Evolutionary conservation across 1,139 yeast genomes (phyloP).

Genomic region (Neolecta irregularis): DNA sequence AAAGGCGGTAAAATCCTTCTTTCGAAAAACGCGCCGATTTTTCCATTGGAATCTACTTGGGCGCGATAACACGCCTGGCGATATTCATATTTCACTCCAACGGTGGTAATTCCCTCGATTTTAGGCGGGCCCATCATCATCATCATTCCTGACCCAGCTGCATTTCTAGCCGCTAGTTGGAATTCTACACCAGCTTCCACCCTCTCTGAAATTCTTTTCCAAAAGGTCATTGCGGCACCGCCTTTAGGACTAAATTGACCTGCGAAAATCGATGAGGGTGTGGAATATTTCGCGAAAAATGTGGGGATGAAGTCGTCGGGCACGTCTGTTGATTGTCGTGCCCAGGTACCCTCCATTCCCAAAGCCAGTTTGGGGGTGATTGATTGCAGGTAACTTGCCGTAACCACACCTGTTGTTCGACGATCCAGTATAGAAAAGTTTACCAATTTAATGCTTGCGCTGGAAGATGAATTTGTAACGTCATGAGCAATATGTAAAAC

Average conservation of each 20-base stretch:
- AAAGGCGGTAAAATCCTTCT: conserved; percentile 87
- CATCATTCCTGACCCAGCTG: conserved; percentile 57
- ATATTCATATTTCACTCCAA: conserved; percentile 96
- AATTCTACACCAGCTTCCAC: conserved; percentile 97
- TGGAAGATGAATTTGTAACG: conserved; percentile 74
- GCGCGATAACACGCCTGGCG: conserved; percentile 94
- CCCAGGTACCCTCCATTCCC: conserved; percentile 84
- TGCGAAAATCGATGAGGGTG: conserved; percentile 81
- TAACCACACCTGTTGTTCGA: conserved; percentile 75
- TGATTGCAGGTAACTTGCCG: conserved; percentile 80
- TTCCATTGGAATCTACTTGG: conserved; percentile 81
- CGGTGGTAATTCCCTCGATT: conserved; percentile 85
- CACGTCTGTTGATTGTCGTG: conserved; percentile 44
- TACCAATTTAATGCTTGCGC: conserved; percentile 75
- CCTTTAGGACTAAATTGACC: conserved; percentile 94
- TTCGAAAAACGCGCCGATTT: conserved; percentile 80
- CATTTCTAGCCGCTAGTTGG: conserved; percentile 51
- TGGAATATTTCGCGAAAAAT: conserved; percentile 78
- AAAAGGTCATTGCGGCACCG: conserved; percentile 72
- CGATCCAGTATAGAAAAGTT: conserved; percentile 71
- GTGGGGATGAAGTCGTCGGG: conserved; percentile 91
- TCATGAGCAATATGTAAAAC: conserved; percentile 97
- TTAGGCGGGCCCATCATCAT: conserved; percentile 70
- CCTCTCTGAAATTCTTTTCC: conserved; percentile 81
- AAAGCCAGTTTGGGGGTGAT: conserved; percentile 68